Conservation (phyloP, 495 filamentous ascomycete species). For the Durotheca rogersii region DNA sequence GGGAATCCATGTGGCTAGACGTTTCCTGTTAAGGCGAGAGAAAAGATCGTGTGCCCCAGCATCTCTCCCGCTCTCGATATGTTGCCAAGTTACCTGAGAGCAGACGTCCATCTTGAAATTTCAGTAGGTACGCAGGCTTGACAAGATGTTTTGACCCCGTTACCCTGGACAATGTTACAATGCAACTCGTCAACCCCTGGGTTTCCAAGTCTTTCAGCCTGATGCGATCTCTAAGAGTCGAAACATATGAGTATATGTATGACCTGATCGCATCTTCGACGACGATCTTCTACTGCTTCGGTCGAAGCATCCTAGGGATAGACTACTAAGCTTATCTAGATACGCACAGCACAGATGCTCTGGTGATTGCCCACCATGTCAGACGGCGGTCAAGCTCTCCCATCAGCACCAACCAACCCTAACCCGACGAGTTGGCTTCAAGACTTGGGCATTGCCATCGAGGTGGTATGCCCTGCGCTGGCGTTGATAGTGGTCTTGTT, state of each 20-base stretch:
- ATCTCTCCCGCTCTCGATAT: not conserved
- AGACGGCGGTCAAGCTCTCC: not conserved
- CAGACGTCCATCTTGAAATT: not conserved
- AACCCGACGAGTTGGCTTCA: slow-evolving; percentile 29
- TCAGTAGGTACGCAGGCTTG: not conserved
- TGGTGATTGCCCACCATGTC: slow-evolving; percentile 21
- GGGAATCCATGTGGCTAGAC: slow-evolving; percentile 13
- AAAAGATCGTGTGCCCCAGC: not conserved
- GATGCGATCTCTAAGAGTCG: not conserved
- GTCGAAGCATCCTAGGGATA: slow-evolving; percentile 9
- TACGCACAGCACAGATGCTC: slow-evolving; percentile 9
- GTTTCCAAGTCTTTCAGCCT: slow-evolving; percentile 8
- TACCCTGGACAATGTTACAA: slow-evolving; percentile 7
- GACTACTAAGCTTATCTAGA: slow-evolving; percentile 23
- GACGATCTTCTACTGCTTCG: slow-evolving; percentile 25
- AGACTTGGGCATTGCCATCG: slow-evolving; percentile 24
- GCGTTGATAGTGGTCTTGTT: slow-evolving; percentile 19
- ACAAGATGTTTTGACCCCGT: slow-evolving; percentile 1
- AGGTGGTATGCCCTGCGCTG: slow-evolving; percentile 21
- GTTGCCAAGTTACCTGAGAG: slow-evolving; percentile 4
- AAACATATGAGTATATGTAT: slow-evolving; percentile 22
- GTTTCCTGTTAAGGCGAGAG: slow-evolving; percentile 8
- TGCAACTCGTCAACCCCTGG: not conserved
- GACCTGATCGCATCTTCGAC: slow-evolving; percentile 7
- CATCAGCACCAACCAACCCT: slow-evolving; percentile 12